Conservation (phyloP, 495 filamentous ascomycete genomes). For the Darksidea phi region DNA sequence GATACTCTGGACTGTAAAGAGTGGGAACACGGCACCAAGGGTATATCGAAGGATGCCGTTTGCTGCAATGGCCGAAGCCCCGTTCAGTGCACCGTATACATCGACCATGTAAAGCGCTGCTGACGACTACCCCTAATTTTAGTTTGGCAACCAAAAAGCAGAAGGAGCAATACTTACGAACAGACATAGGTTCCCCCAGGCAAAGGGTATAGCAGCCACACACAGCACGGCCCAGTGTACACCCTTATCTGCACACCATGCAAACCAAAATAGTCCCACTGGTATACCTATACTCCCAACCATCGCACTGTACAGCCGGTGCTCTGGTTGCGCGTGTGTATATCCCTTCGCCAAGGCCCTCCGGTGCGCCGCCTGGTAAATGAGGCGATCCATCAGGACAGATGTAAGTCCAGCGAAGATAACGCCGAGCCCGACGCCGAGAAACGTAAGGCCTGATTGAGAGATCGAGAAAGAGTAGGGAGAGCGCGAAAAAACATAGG, state of each 20-base stretch:
- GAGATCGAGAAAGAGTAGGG: too few relatives aligned
- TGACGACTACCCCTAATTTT: too few relatives aligned
- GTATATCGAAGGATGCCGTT: slow-evolving; percentile 63
- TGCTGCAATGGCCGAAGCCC: slow-evolving; percentile 61
- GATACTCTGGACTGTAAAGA: slow-evolving; percentile 53
- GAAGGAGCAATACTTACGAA: too few relatives aligned
- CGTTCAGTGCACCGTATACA: slow-evolving; percentile 54
- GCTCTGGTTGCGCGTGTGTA: slow-evolving; percentile 48
- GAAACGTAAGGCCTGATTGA: slow-evolving; percentile 38
- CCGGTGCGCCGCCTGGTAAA: too few relatives aligned
- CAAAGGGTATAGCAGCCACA: slow-evolving; percentile 61
- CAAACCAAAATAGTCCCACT: slow-evolving; percentile 34
- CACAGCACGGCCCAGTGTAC: slow-evolving; percentile 50
- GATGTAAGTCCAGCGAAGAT: too few relatives aligned
- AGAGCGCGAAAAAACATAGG: slow-evolving; percentile 41
- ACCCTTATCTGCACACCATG: background rate
- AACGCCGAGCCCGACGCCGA: slow-evolving; percentile 9
- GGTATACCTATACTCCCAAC: slow-evolving; percentile 59
- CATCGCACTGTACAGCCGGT: slow-evolving; percentile 60
- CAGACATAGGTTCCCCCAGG: slow-evolving; percentile 64
- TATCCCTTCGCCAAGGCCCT: too few relatives aligned
- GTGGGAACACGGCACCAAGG: slow-evolving; percentile 62
- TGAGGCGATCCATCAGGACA: background rate
- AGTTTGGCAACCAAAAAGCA: too few relatives aligned
- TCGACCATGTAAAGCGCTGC: slow-evolving; percentile 55